These are phyloP conservation scores for Carex littledalei DNA, from an alignment of 176 grass and related monocot species.

Conservation along the genomic window DNA sequence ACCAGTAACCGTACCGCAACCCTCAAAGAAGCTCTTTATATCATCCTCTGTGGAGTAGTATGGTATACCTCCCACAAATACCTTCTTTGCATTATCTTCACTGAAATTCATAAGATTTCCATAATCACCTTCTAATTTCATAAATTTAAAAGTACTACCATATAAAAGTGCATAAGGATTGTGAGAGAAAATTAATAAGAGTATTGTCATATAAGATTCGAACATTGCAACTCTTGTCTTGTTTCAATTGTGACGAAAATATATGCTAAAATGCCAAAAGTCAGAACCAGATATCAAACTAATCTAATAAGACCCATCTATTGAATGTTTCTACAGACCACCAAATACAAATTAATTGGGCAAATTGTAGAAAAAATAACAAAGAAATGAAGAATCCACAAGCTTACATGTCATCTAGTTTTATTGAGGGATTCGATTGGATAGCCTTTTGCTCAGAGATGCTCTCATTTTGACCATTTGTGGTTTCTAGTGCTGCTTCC, in stretches of 20 bases:
- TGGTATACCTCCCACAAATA: conserved; percentile 92
- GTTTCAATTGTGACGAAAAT: background rate
- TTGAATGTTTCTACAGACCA: background rate
- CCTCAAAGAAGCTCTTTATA: conserved; percentile 84
- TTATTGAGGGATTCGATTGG: background rate
- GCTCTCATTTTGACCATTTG: background rate
- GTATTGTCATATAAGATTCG: background rate
- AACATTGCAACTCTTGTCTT: background rate
- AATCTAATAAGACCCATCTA: too few relatives aligned
- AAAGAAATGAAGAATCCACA: background rate
- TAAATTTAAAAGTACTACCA: background rate
- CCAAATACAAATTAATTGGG: background rate
- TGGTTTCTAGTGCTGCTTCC: background rate
- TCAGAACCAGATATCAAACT: background rate
- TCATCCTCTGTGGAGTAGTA: conserved; percentile 95
- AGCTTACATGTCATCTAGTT: conserved; percentile 9
- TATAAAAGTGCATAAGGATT: background rate
- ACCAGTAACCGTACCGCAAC: conserved; percentile 57
- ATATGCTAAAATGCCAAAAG: background rate
- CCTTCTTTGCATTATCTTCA: conserved; percentile 61
- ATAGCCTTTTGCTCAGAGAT: background rate
- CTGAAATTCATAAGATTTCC: conserved; percentile 30
- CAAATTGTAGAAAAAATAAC: background rate
- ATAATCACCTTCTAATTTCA: background rate
- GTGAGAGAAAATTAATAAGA: background rate